Base-by-base conservation (phyloP, 129 eudicot genomes). In the Heracleum sosnowskyi region DNA sequence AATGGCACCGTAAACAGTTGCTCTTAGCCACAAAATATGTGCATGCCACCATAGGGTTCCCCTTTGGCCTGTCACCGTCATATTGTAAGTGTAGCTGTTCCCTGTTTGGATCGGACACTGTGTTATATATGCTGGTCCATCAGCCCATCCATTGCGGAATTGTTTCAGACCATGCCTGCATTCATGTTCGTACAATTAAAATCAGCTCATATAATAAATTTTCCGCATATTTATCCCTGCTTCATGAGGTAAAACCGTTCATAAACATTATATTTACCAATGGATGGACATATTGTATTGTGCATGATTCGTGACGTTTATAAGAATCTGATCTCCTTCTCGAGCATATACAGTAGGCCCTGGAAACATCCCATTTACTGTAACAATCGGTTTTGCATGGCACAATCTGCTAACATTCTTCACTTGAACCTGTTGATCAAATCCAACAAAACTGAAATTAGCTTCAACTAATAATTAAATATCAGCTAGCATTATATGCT, bases 1-100 rank as follows among this genome's bases (percentile, higher is more conserved):
- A 78, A 86, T 83, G 53, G 89, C 89, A 35, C 89, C 89, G 70
- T 86, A 86, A 11, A 86, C 89, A 1, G 89, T 86, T 8, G 87
- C 89, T 69, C 89, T 79, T 17, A 86, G 85, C 89, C 89, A 86
- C 40, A 86, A 69, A 69, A 86, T 83, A 36, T 86, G 89, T 24
- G 87, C 89, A 42, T 86, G 89, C 89, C 89, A 86, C 89, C 89
- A 86, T 2, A 86, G 49, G 3, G 89, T 86, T 37, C 86, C 89
- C 83, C 89, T 81, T 78, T 86, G 89, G 5, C 87, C 85, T 0
- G 81, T 80, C 3, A 81, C 79, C 4, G 85, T 83, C 20, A 86
- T 83, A 81, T 83, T 85, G 26, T 86, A 86, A 41, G 76, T 81
- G 36, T 86, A 86, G 62, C 79, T 86, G 24, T 60, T 71, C 57